Base-by-base conservation (phyloP, 192 early-diverging fungal genomes). In the Mortierella hygrophila region DNA sequence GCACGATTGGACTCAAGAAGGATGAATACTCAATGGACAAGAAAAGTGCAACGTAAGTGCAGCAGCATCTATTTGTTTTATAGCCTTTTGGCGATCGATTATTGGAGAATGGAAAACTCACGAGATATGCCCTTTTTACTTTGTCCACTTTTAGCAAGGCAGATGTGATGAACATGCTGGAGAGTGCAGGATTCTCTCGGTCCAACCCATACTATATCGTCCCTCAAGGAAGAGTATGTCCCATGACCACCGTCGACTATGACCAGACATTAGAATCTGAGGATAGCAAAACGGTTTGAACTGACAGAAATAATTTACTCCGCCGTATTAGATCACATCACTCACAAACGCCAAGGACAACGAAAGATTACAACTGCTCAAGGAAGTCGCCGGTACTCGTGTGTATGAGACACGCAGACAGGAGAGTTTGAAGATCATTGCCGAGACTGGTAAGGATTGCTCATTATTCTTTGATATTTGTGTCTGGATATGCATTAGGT, bases 121-220 rank as follows among this genome's bases (percentile, higher is more conserved):
- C 57, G 9, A 23, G 35, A 77, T 41, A 40, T 13, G 26, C 42
- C 37, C 68, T 26, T 49, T 49, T 76, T 23, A 9, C 37, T 42
- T 78, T 87, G 32, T 11, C 29, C 32, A 37, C 44, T 11, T 47
- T 16, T 68, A 99, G 96, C 57, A 97, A 97, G 89, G 81, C 92
- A 42, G 98, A 99, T 79, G 97, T 99, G 4, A 93, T 95, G 93
- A 98, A 95, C 79, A 90, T 99, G 78, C 88, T 99, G 35, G 98
- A 99, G 88, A 96, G 94, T 83, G 97, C 97, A 35, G 98, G 98
- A 6, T 98, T 99, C 78, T 98, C 98, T 20, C 89, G 95, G 65
- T 96, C 98, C 32, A 99, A 99, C 85, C 98, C 98, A 18, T 99
- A 98, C 89, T 99, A 98, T 76, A 98, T 99, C 90, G 98, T 99